Conservation (phyloP, 768 basidiomycete genomes). For the Lactarius sanguifluus region DNA sequence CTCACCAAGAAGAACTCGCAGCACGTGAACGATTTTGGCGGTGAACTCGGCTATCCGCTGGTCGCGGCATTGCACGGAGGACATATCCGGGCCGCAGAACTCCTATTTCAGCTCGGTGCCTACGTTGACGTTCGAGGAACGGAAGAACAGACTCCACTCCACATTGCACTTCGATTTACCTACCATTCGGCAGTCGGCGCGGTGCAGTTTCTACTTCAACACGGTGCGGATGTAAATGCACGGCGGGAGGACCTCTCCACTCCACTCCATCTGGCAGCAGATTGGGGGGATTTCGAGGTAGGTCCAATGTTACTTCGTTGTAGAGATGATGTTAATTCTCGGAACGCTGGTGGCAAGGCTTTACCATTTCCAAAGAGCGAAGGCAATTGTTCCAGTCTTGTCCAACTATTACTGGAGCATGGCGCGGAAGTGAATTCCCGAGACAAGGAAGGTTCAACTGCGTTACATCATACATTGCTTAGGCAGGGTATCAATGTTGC, state of each 20-base stretch:
- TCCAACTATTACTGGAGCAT: neutral
- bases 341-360: neutral
- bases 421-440: neutral
- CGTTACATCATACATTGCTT: too few relatives aligned
- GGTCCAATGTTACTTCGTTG: neutral
- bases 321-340: neutral
- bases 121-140: neutral
- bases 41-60: neutral
- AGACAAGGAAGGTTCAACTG: neutral
- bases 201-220: neutral
- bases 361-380: neutral
- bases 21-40: neutral
- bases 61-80: neutral
- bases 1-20: neutral
- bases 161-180: fast-evolving
- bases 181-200: neutral
- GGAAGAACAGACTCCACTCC: neutral
- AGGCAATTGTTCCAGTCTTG: neutral
- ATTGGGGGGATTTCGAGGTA: neutral
- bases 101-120: neutral
- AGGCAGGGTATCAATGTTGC: too few relatives aligned
- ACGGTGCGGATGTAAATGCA: neutral
- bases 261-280: neutral
- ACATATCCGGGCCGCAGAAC: neutral
- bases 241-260: neutral